Evolutionary conservation across 129 eudicot species (phyloP).

Genomic region (Saposhnikovia divaricata): DNA sequence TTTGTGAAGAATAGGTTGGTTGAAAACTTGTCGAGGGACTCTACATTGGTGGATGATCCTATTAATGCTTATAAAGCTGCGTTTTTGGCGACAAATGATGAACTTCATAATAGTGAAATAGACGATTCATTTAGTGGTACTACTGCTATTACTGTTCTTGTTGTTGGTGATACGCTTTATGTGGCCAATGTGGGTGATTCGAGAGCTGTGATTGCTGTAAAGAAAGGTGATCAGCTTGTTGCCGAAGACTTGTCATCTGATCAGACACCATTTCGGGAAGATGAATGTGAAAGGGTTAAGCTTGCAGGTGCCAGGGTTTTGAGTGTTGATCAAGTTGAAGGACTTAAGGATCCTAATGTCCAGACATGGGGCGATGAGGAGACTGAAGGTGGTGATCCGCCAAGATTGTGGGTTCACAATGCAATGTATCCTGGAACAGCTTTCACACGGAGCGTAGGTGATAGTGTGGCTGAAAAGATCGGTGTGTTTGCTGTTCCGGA

Average conservation of each 20-base stretch:
- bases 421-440: constrained; percentile 97
- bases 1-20: constrained; percentile 67
- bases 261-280: constrained; percentile 85
- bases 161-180: constrained; percentile 64
- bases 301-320: constrained; percentile 85
- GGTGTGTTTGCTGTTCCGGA: constrained; percentile 95
- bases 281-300: constrained; percentile 88
- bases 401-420: constrained; percentile 82
- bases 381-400: constrained; percentile 86
- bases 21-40: constrained; percentile 42
- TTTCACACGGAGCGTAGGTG: constrained; percentile 93
- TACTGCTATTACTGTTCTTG: constrained; percentile 83
- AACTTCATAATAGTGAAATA: constrained; percentile 62
- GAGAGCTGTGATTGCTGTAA: constrained; percentile 70
- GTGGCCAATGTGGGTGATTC: constrained; percentile 98
- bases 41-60: constrained; percentile 69
- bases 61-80: constrained; percentile 57
- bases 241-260: constrained; percentile 77
- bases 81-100: constrained; percentile 49
- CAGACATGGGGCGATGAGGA: constrained; percentile 98
- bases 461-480: constrained; percentile 79
- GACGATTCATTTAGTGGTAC: constrained; percentile 98
- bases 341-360: constrained; percentile 74
- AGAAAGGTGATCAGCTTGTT: constrained; percentile 40
- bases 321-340: constrained; percentile 98